Percentiles rank a stretch among this genome's conserved stretches.
phyloP scores from a whole-genome alignment of 768 basidiomycete genomes.

The Trametes sanguinea region DNA sequence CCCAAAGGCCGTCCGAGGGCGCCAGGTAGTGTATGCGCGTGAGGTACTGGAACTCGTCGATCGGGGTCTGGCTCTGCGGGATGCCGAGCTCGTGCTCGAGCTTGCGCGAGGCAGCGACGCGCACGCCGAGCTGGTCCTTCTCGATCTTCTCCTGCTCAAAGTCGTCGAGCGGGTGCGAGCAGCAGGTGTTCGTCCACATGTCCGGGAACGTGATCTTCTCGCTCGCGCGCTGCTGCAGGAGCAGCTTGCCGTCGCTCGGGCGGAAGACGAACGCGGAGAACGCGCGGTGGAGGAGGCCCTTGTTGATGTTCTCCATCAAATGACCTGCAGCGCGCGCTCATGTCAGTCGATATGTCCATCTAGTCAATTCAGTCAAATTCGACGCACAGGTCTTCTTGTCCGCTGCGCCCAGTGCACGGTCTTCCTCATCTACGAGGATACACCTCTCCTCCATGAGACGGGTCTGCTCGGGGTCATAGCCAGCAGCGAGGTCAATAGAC shows the following conservation, averaged over 20 bases:
- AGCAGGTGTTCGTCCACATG: conserved; percentile 99
- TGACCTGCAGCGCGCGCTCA: conserved; percentile 60
- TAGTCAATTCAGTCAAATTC: not conserved
- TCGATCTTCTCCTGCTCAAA: conserved; percentile 83
- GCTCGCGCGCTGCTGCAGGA: conserved; percentile 93
- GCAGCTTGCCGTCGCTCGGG: conserved; percentile 88
- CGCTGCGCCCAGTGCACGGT: conserved; percentile 79
- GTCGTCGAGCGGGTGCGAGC: conserved; percentile 94
- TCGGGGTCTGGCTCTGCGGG: conserved; percentile 69
- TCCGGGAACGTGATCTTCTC: conserved; percentile 99
- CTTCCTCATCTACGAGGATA: conserved; percentile 88
- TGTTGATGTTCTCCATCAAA: conserved; percentile 94
- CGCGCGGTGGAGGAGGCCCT: conserved; percentile 93
- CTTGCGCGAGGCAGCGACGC: conserved; percentile 90
- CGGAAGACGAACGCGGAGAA: conserved; percentile 98
- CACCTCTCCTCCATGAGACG: conserved; percentile 95
- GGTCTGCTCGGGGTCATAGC: conserved; percentile 91
- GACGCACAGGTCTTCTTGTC: conserved; percentile 95
- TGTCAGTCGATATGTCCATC: not conserved
- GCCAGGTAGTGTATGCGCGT: conserved; percentile 98
- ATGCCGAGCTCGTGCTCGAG: conserved; percentile 97
- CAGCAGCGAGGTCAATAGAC: conserved; percentile 67
- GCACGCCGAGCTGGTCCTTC: conserved; percentile 77
- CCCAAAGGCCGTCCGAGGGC: conserved; percentile 90
- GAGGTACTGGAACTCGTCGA: conserved; percentile 90